These are phyloP conservation scores for Agrocybe praecox DNA, from an alignment of 768 basidiomycete genomes.

Conservation along the genomic window DNA sequence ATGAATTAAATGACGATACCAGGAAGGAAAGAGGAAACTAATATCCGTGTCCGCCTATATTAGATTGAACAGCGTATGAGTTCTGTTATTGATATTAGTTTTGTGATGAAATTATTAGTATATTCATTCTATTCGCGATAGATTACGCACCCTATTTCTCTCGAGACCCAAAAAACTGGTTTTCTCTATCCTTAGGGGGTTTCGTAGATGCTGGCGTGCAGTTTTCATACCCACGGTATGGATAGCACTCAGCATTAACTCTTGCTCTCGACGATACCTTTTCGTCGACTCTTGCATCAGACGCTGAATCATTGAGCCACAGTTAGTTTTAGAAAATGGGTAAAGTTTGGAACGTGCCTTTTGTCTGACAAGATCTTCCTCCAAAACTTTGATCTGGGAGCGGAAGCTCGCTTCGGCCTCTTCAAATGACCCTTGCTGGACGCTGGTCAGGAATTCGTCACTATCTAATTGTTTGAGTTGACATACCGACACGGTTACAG, in stretches of 20 bases:
- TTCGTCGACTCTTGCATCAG: slow-evolving; percentile 54
- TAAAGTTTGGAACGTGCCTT: slow-evolving; percentile 40
- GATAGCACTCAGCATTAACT: slow-evolving; percentile 77
- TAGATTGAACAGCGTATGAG: slow-evolving; percentile 25
- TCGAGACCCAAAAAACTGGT: slow-evolving; percentile 74
- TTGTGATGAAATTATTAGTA: not conserved
- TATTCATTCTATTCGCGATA: not conserved
- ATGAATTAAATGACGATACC: not conserved
- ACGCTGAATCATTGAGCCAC: slow-evolving; percentile 32
- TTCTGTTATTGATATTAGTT: slow-evolving; percentile 11
- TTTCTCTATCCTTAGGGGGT: slow-evolving; percentile 49
- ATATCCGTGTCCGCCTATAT: slow-evolving; percentile 23
- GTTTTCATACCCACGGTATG: slow-evolving; percentile 71
- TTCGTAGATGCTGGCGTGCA: slow-evolving; percentile 60
- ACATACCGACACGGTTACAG: slow-evolving; percentile 47
- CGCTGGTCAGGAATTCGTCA: too few relatives aligned
- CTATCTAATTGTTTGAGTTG: too few relatives aligned
- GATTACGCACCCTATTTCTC: slow-evolving; percentile 47
- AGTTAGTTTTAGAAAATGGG: not conserved
- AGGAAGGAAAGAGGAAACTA: not conserved
- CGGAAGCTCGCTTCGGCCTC: slow-evolving; percentile 72
- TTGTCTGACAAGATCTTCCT: slow-evolving; percentile 62
- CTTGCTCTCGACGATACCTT: slow-evolving; percentile 76
- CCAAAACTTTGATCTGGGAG: slow-evolving; percentile 63
- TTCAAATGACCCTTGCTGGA: slow-evolving; percentile 55